phyloP scores from a whole-genome alignment of 106 monocot species.

The Hemerocallis citrina region DNA sequence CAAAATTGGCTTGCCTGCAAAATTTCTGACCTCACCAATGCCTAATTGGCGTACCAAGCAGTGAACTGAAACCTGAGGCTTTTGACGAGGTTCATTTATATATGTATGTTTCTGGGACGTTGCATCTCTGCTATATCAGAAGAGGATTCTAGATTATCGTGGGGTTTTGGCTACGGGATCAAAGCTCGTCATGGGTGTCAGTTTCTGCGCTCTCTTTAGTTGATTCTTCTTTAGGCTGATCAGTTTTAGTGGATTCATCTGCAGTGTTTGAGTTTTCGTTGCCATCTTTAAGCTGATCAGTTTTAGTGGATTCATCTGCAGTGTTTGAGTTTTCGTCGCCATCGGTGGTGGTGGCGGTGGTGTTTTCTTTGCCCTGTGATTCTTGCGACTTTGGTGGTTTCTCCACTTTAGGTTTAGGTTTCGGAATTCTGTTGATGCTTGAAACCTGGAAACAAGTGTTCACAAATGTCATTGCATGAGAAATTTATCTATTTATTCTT shows the following conservation, averaged over 20 bases:
- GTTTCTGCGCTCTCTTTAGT: conserved; percentile 13
- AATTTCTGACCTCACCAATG: too few relatives aligned
- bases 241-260: conserved; percentile 17
- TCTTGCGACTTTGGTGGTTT: conserved; percentile 56
- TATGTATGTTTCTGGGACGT: too few relatives aligned
- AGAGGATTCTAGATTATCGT: background rate
- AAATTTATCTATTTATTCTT: too few relatives aligned
- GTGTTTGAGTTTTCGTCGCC: conserved; percentile 9
- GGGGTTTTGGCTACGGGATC: conserved; percentile 5
- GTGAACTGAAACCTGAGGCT: too few relatives aligned
- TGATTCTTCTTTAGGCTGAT: conserved; percentile 12
- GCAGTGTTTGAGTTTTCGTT: conserved; percentile 9
- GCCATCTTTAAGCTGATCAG: too few relatives aligned
- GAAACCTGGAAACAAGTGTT: conserved; percentile 71
- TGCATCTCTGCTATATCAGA: too few relatives aligned
- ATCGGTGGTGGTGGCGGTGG: background rate
- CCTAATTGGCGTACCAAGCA: too few relatives aligned
- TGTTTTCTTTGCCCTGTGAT: conserved; percentile 24
- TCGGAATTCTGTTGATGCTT: conserved; percentile 76
- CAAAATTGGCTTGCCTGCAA: too few relatives aligned
- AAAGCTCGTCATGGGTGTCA: conserved; percentile 74
- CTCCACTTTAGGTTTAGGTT: conserved; percentile 89
- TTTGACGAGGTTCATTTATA: too few relatives aligned
- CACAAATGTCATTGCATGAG: conserved; percentile 9
- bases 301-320: conserved; percentile 9